Percentiles rank a stretch among this genome's conserved stretches.
These are phyloP conservation scores for Candida germanica DNA, from an alignment of 805 yeast genomes.

Conservation along the genomic window DNA sequence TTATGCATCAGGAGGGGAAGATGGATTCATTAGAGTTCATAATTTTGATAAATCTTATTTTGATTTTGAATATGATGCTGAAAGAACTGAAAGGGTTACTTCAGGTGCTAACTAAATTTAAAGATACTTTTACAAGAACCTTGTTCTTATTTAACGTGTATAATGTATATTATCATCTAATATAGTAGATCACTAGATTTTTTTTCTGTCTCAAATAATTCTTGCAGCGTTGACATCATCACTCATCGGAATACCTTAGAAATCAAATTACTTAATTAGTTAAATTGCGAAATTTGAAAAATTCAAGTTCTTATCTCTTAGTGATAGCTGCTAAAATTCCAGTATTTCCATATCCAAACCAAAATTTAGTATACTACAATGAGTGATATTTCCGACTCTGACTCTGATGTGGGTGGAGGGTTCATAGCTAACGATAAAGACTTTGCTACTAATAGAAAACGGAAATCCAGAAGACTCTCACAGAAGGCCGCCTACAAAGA, in stretches of 20 bases:
- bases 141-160: neutral
- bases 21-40: slow-evolving; percentile 94
- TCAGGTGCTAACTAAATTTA: slow-evolving; percentile 3
- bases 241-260: no score
- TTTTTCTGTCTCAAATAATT: no score
- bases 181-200: neutral
- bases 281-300: no score
- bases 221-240: no score
- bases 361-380: no score
- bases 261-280: no score
- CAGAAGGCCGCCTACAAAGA: slow-evolving; percentile 23
- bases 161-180: neutral
- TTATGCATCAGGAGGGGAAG: slow-evolving; percentile 98
- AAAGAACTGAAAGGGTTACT: slow-evolving; percentile 56
- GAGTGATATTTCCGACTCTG: slow-evolving; percentile 2
- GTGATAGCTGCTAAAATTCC: no score
- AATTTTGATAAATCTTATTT: slow-evolving; percentile 88
- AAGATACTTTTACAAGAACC: slow-evolving; percentile 1
- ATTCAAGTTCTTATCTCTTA: no score
- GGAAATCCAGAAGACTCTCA: slow-evolving; percentile 15
- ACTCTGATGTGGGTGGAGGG: slow-evolving; percentile 32
- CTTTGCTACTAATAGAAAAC: slow-evolving; percentile 17
- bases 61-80: slow-evolving; percentile 91
- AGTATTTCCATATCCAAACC: no score
- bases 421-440: slow-evolving; percentile 39